Evolutionary conservation across 129 eudicot species (phyloP).

Genomic region (Saposhnikovia divaricata): DNA sequence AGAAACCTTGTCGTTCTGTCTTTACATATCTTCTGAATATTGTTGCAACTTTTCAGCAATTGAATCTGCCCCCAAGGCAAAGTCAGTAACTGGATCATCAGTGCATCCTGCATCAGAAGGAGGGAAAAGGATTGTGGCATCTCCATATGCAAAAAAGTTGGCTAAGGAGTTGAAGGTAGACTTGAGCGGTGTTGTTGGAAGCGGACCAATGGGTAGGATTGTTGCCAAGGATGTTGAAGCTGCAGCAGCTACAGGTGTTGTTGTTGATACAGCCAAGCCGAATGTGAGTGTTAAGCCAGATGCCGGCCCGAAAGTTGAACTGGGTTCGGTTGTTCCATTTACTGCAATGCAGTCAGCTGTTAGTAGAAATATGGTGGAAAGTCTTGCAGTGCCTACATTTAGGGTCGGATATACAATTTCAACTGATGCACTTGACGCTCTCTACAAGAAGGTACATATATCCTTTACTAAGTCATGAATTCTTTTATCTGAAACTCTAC

Average conservation of each 20-base stretch:
- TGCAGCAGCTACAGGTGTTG: conserved; percentile 37
- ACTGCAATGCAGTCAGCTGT: conserved; percentile 96
- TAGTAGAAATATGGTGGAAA: conserved; percentile 90
- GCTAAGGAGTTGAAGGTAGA: conserved; percentile 87
- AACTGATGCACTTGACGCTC: conserved; percentile 94
- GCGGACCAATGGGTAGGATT: conserved; percentile 86
- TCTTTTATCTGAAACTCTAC: background rate
- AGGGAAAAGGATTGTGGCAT: conserved; percentile 92
- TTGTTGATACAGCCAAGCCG: conserved; percentile 30
- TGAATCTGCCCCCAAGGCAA: conserved; percentile 15
- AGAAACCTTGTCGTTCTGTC: conserved; percentile 1
- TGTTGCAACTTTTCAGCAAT: conserved; percentile 3
- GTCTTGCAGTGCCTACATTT: conserved; percentile 83
- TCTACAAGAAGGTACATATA: conserved; percentile 76
- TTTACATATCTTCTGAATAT: background rate
- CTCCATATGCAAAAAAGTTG: conserved; percentile 94
- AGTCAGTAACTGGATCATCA: conserved; percentile 24
- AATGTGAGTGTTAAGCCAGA: conserved; percentile 1
- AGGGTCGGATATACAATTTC: conserved; percentile 91
- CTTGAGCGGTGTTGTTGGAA: conserved; percentile 70
- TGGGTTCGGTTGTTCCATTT: conserved; percentile 76
- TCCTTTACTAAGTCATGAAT: background rate
- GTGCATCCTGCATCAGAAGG: conserved; percentile 83
- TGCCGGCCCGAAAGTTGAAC: conserved; percentile 28
- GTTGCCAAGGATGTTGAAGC: conserved; percentile 99